Evolutionary conservation across 805 yeast genomes (phyloP), one percentile per base, ranked within the genome.

Genomic region (Schwanniomyces pseudopolymorphus): DNA sequence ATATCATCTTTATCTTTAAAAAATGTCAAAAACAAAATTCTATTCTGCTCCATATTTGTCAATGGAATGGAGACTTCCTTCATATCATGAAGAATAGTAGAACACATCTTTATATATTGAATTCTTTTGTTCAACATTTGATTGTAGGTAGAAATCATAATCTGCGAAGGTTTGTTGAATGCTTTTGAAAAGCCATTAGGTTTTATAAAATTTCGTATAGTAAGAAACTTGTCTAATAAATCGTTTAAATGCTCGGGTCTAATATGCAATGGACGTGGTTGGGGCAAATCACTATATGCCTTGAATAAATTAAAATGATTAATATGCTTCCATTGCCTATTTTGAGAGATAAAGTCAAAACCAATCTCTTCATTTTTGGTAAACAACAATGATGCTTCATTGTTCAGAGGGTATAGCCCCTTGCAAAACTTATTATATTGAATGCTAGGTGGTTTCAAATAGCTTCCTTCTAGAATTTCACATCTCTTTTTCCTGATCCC

Each of bases 1-100:
- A 71, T 56, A 6, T 54, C 59, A 0, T 49, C 50, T 19, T 58
- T 47, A 43, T 72, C 77, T 20, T 55, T 58, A 53, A 57, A 72
- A 46, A 68, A 70, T 3, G 59, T 55, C 44, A 60, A 53, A 43
- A 57, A 63, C 5, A 70, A 40, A 45, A 70, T 44, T 33, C 52
- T 45, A 25, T 57, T 61, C 44, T 61, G 70, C 51, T 72, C 75
- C 19, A 44, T 46, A 3, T 55, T 43, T 0, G 70, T 59, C 6
- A 70, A 44, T 8, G 70, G 70, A 16, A 69, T 46, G 1, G 51
- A 55, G 3, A 58, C 52, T 4, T 43, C 39, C 13, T 55, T 57
- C 42, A 69, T 44, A 45, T 71, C 76, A 35, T 54, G 50, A 8
- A 70, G 44, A 0, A 72, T 51, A 4, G 52, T 52, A 43, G 58